These are phyloP conservation scores for Trametes coccinea DNA, from an alignment of 768 basidiomycete species.

Conservation along the genomic window DNA sequence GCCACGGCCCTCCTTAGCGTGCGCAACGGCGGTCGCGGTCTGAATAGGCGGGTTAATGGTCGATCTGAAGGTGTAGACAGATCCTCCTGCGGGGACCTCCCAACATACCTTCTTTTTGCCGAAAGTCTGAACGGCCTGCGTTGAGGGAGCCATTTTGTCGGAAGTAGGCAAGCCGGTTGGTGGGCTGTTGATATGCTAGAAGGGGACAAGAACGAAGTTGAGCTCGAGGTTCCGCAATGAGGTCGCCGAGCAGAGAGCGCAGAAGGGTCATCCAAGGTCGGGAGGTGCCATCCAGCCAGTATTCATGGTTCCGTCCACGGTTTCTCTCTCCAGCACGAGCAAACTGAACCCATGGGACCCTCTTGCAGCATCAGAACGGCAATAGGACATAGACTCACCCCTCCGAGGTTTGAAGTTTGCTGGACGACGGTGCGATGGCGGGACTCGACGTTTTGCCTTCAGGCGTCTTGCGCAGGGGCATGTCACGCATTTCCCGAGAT, in stretches of 20 bases:
- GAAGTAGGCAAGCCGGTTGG: slow-evolving; percentile 24
- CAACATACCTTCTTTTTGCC: slow-evolving; percentile 96
- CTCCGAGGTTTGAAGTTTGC: slow-evolving; percentile 35
- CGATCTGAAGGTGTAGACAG: not conserved
- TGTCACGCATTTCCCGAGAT: not conserved
- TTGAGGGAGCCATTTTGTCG: slow-evolving; percentile 66
- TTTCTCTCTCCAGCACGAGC: not conserved
- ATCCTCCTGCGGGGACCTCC: not conserved
- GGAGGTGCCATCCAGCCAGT: slow-evolving; percentile 42
- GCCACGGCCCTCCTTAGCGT: slow-evolving; percentile 95
- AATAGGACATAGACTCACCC: slow-evolving; percentile 39
- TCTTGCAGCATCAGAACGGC: slow-evolving; percentile 13
- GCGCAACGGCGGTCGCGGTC: slow-evolving; percentile 98
- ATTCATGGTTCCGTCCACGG: slow-evolving; percentile 4
- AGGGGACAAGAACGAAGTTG: slow-evolving; percentile 5
- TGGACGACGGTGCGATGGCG: slow-evolving; percentile 21
- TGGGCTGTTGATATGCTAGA: slow-evolving; percentile 25
- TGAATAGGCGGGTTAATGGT: slow-evolving; percentile 33
- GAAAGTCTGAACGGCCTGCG: slow-evolving; percentile 96
- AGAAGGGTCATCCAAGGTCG: slow-evolving; percentile 41
- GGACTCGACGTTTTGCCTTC: slow-evolving; percentile 11
- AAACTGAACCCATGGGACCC: not conserved
- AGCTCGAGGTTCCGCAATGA: slow-evolving; percentile 7
- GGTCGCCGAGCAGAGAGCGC: slow-evolving; percentile 18
- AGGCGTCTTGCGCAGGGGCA: slow-evolving; percentile 4